phyloP scores from a whole-genome alignment of 2,329 filamentous ascomycete genomes.

The Chaetomium sp. region DNA sequence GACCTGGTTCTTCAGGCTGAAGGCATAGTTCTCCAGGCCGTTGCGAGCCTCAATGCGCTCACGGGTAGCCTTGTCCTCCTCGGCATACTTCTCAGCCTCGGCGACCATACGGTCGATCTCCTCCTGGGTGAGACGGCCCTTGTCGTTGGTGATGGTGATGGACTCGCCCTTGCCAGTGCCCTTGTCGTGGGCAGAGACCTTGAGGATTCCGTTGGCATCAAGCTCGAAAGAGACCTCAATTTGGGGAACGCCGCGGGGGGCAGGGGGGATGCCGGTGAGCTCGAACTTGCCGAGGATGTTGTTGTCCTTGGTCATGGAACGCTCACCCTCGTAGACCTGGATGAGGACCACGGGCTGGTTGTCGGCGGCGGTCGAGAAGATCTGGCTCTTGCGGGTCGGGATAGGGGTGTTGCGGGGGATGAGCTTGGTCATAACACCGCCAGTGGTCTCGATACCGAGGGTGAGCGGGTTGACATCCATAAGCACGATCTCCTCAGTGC shows the following conservation, averaged over 20 bases:
- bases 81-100: constrained; percentile 99
- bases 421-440: constrained; percentile 99
- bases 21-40: constrained; percentile 97
- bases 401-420: constrained; percentile 99
- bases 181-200: constrained; percentile 98
- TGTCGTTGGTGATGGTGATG: constrained; percentile 99
- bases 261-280: constrained; percentile 94
- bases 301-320: constrained; percentile 99
- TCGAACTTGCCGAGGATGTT: constrained; percentile 99
- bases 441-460: constrained; percentile 98
- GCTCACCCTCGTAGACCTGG: constrained; percentile 99
- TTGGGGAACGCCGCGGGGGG: constrained; percentile 95
- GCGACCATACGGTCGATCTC: constrained; percentile 99
- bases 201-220: constrained; percentile 99
- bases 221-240: constrained; percentile 99
- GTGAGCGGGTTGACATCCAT: constrained; percentile 95
- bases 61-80: constrained; percentile 89
- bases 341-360: constrained; percentile 99
- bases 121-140: constrained; percentile 99
- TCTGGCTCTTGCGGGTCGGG: constrained; percentile 99
- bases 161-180: constrained; percentile 99
- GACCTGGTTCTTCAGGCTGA: constrained; percentile 97
- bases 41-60: constrained; percentile 97
- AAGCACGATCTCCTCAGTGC: constrained; percentile 92
- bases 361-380: constrained; percentile 99